phyloP scores from a whole-genome alignment of 202 grass and related monocot genomes.

The Sporobolus alterniflorus region DNA sequence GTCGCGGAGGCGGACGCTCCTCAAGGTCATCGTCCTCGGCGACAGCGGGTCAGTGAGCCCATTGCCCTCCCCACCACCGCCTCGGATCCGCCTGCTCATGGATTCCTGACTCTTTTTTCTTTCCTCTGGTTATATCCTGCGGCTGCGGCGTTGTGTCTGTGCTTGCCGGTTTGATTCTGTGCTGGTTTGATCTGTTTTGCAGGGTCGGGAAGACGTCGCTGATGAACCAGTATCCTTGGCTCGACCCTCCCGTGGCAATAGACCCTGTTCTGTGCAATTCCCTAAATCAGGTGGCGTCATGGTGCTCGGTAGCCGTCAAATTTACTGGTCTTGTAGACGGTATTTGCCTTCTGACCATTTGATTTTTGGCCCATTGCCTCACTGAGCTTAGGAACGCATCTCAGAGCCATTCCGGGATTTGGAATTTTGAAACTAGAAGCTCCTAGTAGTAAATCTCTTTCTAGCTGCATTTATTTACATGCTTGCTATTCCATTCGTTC shows the following conservation, averaged over 20 bases:
- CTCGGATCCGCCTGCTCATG: slow-evolving; percentile 12
- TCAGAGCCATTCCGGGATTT: not conserved
- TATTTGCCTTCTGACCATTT: not conserved
- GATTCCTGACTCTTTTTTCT: not conserved
- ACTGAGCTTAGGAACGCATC: not conserved
- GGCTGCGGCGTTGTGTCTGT: not conserved
- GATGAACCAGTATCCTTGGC: slow-evolving; percentile 98
- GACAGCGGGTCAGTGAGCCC: slow-evolving; percentile 85
- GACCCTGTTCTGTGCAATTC: not conserved
- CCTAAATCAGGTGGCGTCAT: not conserved
- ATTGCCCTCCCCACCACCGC: not conserved
- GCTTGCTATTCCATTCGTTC: not conserved
- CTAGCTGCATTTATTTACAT: slow-evolving; percentile 17
- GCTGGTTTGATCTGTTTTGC: slow-evolving; percentile 53
- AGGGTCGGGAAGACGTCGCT: slow-evolving; percentile 99
- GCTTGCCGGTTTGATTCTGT: slow-evolving; percentile 30
- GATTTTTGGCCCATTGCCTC: slow-evolving; percentile 4
- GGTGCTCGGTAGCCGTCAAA: not conserved
- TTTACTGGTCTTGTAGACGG: not conserved
- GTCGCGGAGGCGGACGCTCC: slow-evolving; percentile 90
- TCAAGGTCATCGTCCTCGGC: slow-evolving; percentile 99
- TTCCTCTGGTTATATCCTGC: too few relatives aligned
- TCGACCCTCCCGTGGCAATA: not conserved
- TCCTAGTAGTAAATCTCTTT: not conserved
- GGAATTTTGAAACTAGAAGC: not conserved